Evolutionary conservation across 805 yeast species (phyloP).

Genomic region (Wickerhamomyces bisporus): DNA sequence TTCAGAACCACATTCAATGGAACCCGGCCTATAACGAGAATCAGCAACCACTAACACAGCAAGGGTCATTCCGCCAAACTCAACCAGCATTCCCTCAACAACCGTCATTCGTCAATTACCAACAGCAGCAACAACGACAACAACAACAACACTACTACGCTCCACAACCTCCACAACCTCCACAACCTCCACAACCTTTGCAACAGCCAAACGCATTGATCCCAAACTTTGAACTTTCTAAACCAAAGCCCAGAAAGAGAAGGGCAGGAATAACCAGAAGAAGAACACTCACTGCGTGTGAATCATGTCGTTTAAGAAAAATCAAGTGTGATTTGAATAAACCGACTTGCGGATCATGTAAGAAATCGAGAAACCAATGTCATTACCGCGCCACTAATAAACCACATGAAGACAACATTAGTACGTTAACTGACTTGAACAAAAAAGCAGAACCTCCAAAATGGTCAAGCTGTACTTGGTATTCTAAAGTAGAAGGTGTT

Average conservation of each 20-base stretch:
- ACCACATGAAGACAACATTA: conserved; percentile 2
- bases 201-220: too few species aligned
- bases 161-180: conserved; percentile 1
- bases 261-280: conserved; percentile 5
- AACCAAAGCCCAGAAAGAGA: conserved; percentile 6
- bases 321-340: conserved; percentile 42
- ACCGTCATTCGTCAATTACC: not conserved
- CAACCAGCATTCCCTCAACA: too few species aligned
- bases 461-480: conserved; percentile 21
- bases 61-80: too few species aligned
- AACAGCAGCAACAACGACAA: not conserved
- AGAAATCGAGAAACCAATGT: conserved; percentile 13
- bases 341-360: conserved; percentile 43
- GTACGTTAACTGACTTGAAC: conserved; percentile 6
- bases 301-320: conserved; percentile 38
- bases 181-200: not conserved
- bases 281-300: conserved; percentile 30
- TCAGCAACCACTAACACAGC: conserved; percentile 1
- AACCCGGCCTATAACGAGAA: too few species aligned
- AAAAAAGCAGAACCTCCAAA: conserved; percentile 6
- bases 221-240: not conserved
- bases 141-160: not conserved
- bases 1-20: not conserved
- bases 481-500: conserved; percentile 12
- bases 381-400: conserved; percentile 10